Percentiles rank a stretch among this genome's conserved stretches.
Conservation (phyloP, 257 asterid genomes). For the Nyctanthes arbortristis region DNA sequence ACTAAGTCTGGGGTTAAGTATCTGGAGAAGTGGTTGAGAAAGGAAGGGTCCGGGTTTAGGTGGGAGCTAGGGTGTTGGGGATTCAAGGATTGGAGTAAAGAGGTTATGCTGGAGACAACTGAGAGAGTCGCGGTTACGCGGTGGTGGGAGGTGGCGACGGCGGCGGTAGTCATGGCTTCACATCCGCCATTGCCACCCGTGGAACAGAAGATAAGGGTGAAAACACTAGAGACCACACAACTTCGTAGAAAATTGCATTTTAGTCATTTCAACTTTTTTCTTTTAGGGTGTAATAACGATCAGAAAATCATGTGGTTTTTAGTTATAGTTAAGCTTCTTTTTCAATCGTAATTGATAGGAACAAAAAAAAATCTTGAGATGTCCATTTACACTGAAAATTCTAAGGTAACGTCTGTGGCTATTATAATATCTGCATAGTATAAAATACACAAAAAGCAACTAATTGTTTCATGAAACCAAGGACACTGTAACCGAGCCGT, state of each 20-base stretch:
- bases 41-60: slow-evolving; percentile 28
- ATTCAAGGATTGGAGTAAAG: slow-evolving; percentile 37
- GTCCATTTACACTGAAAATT: no score
- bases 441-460: no score
- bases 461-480: no score
- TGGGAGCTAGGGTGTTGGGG: slow-evolving; percentile 29
- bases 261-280: not conserved
- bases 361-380: no score
- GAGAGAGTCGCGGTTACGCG: slow-evolving; percentile 9
- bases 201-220: not conserved
- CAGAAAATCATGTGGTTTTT: no score
- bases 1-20: slow-evolving; percentile 38
- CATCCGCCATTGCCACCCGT: not conserved
- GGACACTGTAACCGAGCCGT: no score
- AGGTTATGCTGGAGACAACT: slow-evolving; percentile 28
- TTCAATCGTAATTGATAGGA: no score
- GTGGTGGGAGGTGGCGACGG: slow-evolving; percentile 24
- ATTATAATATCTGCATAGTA: no score
- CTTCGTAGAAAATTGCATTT: not conserved
- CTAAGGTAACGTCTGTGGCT: no score
- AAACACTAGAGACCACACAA: not conserved
- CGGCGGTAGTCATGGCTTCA: not conserved
- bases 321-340: no score
- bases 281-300: no score
- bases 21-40: slow-evolving; percentile 44